These are phyloP conservation scores for Botrytis aclada DNA, from an alignment of 2,329 filamentous ascomycete species.

Conservation along the genomic window DNA sequence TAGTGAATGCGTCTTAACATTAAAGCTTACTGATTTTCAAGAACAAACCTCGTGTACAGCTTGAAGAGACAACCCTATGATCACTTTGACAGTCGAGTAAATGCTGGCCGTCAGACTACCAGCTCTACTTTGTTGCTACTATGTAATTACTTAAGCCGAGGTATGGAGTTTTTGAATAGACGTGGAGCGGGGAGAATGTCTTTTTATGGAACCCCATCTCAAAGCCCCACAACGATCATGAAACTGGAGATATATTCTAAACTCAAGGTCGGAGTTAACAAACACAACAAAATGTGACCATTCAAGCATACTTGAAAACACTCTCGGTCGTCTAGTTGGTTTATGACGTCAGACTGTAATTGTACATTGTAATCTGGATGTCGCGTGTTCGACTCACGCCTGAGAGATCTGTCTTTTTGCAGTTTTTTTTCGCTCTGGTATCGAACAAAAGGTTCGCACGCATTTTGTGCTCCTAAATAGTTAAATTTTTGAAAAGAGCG, in stretches of 20 bases:
- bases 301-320: conserved; percentile 1
- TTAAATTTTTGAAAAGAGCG: neutral
- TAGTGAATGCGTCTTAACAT: neutral
- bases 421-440: neutral
- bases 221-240: neutral
- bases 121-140: neutral
- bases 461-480: neutral
- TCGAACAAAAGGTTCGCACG: too few species aligned
- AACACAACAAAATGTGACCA: conserved; percentile 18
- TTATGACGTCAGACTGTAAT: conserved; percentile 13
- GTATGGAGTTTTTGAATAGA: neutral
- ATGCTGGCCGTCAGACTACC: neutral
- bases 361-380: conserved; percentile 3
- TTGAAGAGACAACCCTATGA: neutral
- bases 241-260: neutral
- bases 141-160: neutral
- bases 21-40: neutral
- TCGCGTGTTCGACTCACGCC: conserved; percentile 9
- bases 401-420: neutral
- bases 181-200: neutral
- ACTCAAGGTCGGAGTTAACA: rapidly evolving
- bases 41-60: neutral
- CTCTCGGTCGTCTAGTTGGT: conserved; percentile 13
- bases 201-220: neutral
- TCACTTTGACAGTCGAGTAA: neutral